Evolutionary conservation across 1,284 basidiomycete species (phyloP).

Genomic region (Leccinum subrobustum): DNA sequence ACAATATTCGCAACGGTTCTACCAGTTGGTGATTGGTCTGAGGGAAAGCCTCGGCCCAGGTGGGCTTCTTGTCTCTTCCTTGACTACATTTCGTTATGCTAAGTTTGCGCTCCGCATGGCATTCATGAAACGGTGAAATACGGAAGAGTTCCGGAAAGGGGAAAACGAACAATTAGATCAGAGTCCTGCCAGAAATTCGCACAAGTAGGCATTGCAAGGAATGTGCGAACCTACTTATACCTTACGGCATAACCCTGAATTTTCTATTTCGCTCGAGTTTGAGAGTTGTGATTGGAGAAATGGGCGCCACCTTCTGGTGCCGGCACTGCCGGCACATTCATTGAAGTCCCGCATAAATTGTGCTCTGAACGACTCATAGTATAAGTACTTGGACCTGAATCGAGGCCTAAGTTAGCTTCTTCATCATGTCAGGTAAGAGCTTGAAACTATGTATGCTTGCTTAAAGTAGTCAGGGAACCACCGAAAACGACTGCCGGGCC

Average conservation of each 20-base stretch:
- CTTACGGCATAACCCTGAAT: not conserved
- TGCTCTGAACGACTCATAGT: too few relatives aligned
- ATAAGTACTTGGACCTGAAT: too few relatives aligned
- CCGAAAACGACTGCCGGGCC: constrained; percentile 21
- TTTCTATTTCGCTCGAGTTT: not conserved
- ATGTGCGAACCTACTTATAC: not conserved
- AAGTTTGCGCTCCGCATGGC: not conserved
- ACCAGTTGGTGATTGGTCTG: not conserved
- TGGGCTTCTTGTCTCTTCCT: not conserved
- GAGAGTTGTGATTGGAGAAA: not conserved
- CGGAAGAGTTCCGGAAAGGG: not conserved
- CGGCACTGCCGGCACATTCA: too few relatives aligned
- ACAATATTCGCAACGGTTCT: too few relatives aligned
- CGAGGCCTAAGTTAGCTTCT: too few relatives aligned
- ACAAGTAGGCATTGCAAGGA: not conserved
- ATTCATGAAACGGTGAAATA: not conserved
- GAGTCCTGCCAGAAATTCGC: not conserved
- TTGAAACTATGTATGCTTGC: too few relatives aligned
- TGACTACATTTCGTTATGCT: not conserved
- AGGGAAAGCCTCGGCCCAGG: not conserved
- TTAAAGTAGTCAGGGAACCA: too few relatives aligned
- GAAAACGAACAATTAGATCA: not conserved
- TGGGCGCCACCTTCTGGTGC: not conserved
- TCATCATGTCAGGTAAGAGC: too few relatives aligned
- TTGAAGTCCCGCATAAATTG: too few relatives aligned